A percentile compares a stretch with the other conserved stretches of the same genome.
These are phyloP conservation scores for Lathyrus oleraceus DNA, from an alignment of 306 rosid species.

Conservation along the genomic window DNA sequence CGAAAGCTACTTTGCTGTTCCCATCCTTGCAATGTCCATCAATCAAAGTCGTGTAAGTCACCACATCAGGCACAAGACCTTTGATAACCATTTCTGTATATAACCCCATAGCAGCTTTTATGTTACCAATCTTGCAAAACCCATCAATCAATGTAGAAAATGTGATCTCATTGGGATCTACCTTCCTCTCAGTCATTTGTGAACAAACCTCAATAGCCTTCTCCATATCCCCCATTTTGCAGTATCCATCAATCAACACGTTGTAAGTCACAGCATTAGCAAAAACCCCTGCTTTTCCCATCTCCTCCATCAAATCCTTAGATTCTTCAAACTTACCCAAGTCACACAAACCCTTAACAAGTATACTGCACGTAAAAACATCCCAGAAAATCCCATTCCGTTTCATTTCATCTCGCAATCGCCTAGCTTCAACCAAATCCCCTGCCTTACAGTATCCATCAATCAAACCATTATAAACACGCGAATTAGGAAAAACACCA, in stretches of 20 bases:
- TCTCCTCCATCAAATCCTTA: slow-evolving; percentile 43
- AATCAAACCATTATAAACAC: slow-evolving; percentile 64
- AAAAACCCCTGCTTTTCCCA: slow-evolving; percentile 44
- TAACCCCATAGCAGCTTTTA: slow-evolving; percentile 62
- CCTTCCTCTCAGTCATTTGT: slow-evolving; percentile 56
- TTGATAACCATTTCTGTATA: slow-evolving; percentile 63
- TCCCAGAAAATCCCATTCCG: slow-evolving; percentile 45
- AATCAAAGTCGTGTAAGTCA: slow-evolving; percentile 66
- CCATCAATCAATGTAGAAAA: slow-evolving; percentile 67
- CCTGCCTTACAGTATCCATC: slow-evolving; percentile 56
- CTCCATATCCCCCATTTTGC: slow-evolving; percentile 57
- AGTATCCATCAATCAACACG: slow-evolving; percentile 59
- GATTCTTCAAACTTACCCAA: slow-evolving; percentile 54
- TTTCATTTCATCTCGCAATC: slow-evolving; percentile 53
- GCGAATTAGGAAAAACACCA: slow-evolving; percentile 52
- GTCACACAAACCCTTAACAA: slow-evolving; percentile 56
- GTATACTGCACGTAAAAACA: slow-evolving; percentile 61
- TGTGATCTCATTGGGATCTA: slow-evolving; percentile 59
- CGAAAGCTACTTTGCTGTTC: slow-evolving; percentile 53
- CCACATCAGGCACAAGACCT: slow-evolving; percentile 61
- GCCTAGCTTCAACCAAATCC: slow-evolving; percentile 51
- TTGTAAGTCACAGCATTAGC: slow-evolving; percentile 62
- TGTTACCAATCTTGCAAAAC: slow-evolving; percentile 61
- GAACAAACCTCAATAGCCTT: slow-evolving; percentile 70
- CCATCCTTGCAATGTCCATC: slow-evolving; percentile 68